Conservation (phyloP, 2,329 filamentous ascomycete species). For the Fusarium dlaminii region DNA sequence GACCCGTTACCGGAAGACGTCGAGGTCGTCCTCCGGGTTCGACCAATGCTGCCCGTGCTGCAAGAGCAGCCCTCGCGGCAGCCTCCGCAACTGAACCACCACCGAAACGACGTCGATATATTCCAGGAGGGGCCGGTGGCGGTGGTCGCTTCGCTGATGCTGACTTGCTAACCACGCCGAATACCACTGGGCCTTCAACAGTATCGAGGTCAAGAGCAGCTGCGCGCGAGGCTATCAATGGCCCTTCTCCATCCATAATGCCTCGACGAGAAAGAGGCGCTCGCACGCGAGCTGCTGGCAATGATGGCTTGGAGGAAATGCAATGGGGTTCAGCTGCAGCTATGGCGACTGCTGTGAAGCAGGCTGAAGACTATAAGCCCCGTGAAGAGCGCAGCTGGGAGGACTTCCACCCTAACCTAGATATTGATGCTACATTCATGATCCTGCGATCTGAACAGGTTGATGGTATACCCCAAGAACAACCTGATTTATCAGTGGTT, state of each 20-base stretch:
- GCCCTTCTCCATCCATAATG: slow-evolving; percentile 53
- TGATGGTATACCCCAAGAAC: slow-evolving; percentile 70
- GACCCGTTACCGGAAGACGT: slow-evolving; percentile 55
- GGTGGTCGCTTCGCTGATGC: slow-evolving; percentile 85
- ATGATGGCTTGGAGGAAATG: slow-evolving; percentile 66
- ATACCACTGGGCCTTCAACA: slow-evolving; percentile 52
- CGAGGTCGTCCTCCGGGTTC: slow-evolving; percentile 58
- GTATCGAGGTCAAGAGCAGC: slow-evolving; percentile 62
- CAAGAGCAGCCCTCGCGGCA: slow-evolving; percentile 48
- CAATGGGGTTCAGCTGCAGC: slow-evolving; percentile 89
- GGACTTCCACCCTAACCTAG: slow-evolving; percentile 94
- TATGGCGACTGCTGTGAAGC: slow-evolving; percentile 85
- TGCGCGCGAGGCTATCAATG: slow-evolving; percentile 56
- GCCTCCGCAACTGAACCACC: slow-evolving; percentile 66
- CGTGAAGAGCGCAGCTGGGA: slow-evolving; percentile 97
- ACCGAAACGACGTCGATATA: slow-evolving; percentile 78
- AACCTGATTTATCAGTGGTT: slow-evolving; percentile 50
- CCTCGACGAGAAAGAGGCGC: slow-evolving; percentile 67
- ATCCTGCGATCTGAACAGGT: slow-evolving; percentile 86
- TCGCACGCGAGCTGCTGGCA: slow-evolving; percentile 62
- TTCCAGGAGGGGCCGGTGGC: slow-evolving; percentile 86
- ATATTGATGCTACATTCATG: slow-evolving; percentile 83
- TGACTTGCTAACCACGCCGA: slow-evolving; percentile 69
- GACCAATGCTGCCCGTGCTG: slow-evolving; percentile 54
- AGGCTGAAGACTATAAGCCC: slow-evolving; percentile 96